Evolutionary conservation across 1,139 yeast species (phyloP), one percentile per base, ranked within the genome.

Genomic region (Yamadazyma mexicana): DNA sequence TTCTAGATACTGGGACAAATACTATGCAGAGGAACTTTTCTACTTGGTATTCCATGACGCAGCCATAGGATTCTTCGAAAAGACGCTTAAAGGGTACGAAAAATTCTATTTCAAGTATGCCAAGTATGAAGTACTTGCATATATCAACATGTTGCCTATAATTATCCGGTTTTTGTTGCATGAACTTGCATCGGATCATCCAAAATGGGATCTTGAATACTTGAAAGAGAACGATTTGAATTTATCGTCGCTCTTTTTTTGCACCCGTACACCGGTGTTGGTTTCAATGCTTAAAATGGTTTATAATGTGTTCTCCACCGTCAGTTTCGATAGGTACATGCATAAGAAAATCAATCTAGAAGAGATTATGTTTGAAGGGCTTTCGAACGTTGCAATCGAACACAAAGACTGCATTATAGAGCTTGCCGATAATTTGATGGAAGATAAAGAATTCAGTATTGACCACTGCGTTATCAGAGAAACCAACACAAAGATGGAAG

Each of bases 111-210:
- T 33, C 20, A 23, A 31, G 27, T 35, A 29, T 17, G 34, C 44
- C n/a, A 38, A 36, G 20, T 39, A 38, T 27, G 51, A 48, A 27
- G 22, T 48, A 10, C 32, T 40, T 9, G 39, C 43, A 27, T 37
- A 44, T 23, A 29, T 48, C 16, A 48, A 46, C 34, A 34, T 39
- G 14, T 27, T 48, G 7, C 51, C 51, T 10, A 31, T 42, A 7
- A 30, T 44, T 3, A 23, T 47, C 6, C 27, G 32, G 28, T 39
- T 46, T 36, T 36, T 46, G 2, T 16, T 47, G 6, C 35, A 23
- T 15, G 49, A 47, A 23, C 25, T 45, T 11, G 17, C 20, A 2
- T 27, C 38, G 4, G 30, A 38, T 10, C 10, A 31, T 15, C 27
- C 23, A 3, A 7, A 33, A 5, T 41, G 45, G 43, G 42, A 46